Percentiles rank a stretch among this genome's conserved stretches.
These are phyloP conservation scores for Leishmania braziliensis DNA, from an alignment of 208 protist species.

Conservation along the genomic window DNA sequence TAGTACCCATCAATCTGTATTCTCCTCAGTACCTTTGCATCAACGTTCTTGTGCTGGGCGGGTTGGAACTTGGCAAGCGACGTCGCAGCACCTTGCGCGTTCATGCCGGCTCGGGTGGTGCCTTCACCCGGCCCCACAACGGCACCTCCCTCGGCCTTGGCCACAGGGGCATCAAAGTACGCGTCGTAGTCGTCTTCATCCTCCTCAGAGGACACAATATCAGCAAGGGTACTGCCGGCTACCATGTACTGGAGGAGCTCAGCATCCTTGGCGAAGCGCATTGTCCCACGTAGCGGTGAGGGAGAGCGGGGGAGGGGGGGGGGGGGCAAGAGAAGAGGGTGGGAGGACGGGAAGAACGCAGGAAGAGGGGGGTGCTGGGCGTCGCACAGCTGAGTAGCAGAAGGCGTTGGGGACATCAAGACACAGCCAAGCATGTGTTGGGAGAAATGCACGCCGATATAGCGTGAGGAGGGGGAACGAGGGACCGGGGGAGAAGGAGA, in stretches of 20 bases:
- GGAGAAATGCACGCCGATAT: neutral
- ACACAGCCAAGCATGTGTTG: neutral
- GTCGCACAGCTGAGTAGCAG: neutral
- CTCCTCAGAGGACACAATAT: conserved; percentile 57
- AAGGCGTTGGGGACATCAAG: neutral
- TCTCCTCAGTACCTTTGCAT: conserved; percentile 63
- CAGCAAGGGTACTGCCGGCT: conserved; percentile 72
- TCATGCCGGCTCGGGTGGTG: conserved; percentile 34
- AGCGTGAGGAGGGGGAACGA: neutral
- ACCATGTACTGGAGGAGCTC: conserved; percentile 84
- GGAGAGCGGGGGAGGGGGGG: too few relatives aligned
- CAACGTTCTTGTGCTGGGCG: conserved; percentile 74
- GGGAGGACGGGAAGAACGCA: neutral
- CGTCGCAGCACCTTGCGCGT: conserved; percentile 66
- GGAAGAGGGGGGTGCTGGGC: neutral
- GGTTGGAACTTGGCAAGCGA: conserved; percentile 88
- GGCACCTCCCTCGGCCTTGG: conserved; percentile 22
- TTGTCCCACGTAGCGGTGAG: neutral
- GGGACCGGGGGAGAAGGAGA: neutral
- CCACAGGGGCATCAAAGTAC: conserved; percentile 49
- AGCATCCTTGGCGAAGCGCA: conserved; percentile 20
- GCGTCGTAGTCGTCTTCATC: conserved; percentile 57
- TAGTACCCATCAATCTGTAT: conserved; percentile 77
- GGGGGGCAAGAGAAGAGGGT: neutral
- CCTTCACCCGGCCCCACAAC: conserved; percentile 27